Evolutionary conservation across 2,329 filamentous ascomycete species (phyloP), one percentile per base, ranked within the genome.

Genomic region (Scytalidium lignicola): DNA sequence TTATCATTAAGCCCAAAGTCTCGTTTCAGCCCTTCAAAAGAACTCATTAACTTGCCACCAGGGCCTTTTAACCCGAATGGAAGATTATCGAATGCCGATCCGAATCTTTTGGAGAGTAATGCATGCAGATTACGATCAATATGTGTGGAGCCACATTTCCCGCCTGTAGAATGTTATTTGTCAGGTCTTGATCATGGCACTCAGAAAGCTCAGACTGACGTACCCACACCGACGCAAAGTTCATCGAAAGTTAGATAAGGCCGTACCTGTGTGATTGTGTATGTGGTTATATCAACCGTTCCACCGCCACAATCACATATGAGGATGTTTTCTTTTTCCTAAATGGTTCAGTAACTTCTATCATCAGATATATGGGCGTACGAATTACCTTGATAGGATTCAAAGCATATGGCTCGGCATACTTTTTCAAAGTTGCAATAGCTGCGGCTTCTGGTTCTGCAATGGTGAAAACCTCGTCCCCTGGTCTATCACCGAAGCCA

Each of bases 391-490:
- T 50, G 9, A 60, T 37, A 0, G 45, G 40, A 49, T 58, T 54
- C 8, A 52, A 13, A 12, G 47, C 22, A 43, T 45, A 18, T n/a
- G 37, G 9, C 7, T 21, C 23, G 2, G 51, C 18, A 39, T 23
- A 55, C 17, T 46, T 51, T 22, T 52, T 57, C 15, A 59, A 46
- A 0, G 59, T 52, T 8, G 53, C 52, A 23, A 59, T 58, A 0
- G 59, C 58, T 20, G 58, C 59, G 1, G 58, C 59, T 45, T 62
- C 58, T 43, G 58, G 59, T 41, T 60, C 59, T n/a, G 57, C 43
- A 43, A 62, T 60, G 2, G 57, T 59, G 20, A 44, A 55, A 22
- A 62, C 41, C 12, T 54, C 40, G 29, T 58, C 59, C 1, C 23
- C 45, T n/a, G 41, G 15, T 8, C 52, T 22, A 10, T 23, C 49